Evolutionary conservation across 768 basidiomycete species (phyloP), one percentile per base, ranked within the genome.

Genomic region (Kwoniella sp.): DNA sequence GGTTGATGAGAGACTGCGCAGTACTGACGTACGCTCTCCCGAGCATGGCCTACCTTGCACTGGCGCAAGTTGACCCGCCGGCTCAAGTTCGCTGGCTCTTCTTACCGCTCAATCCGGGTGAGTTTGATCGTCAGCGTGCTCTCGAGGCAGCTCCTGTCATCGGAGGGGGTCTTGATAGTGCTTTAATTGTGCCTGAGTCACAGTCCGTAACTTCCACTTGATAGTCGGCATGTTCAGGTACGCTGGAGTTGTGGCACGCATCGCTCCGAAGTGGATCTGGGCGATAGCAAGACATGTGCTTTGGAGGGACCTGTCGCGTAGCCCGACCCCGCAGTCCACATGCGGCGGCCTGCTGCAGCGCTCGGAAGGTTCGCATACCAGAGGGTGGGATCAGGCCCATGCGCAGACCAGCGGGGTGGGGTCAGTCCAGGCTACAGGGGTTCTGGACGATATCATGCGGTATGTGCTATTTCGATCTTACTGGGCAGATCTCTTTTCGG

Each of bases 51-150:
- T 59, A 59, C 26, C 47, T 59, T 4, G 42, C 54, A 14, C 41
- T 53, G 19, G 57, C 51, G 22, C 57, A 59, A 37, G 23, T 32
- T 5, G 41, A 54, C 28, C 26, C 46, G 3, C 57, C 57, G n/a
- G 8, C 14, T 8, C 36, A 43, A 10, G 41, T 42, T 0, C 29
- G 34, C 2, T 26, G 48, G 3, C 33, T 53, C 6, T 59, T 59
- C 37, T 34, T 54, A 5, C 51, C 46, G 4, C 25, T 54, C 12
- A 53, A 59, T 50, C 52, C 57, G 39, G 41, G 57, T 54, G 23
- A 23, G 45, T 42, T n/a, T 8, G 8, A 15, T 26, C 29, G 41
- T 19, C 14, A 14, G 19, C 5, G 10, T 5, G 27, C 19, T 17
- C 19, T 8, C n/a, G 1, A 17, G 17, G n/a, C 29, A 9, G 37